A percentile compares a stretch with the other conserved stretches of the same genome.
Evolutionary conservation across 305 asterid species (phyloP).

Genomic region (Lippia alba): DNA sequence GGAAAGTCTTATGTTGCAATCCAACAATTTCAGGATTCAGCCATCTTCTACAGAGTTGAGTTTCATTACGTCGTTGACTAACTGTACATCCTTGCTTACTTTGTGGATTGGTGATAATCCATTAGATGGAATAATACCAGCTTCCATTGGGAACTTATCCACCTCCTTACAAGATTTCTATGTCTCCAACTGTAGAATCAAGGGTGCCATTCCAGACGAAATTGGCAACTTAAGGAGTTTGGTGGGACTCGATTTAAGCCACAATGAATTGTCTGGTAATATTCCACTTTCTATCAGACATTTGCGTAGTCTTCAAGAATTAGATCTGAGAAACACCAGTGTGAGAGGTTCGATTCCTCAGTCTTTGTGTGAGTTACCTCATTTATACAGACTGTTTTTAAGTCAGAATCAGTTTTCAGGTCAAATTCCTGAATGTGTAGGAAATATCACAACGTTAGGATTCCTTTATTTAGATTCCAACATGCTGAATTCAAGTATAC

Average conservation of each 20-base stretch:
- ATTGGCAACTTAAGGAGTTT: conserved; percentile 24
- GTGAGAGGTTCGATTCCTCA: background rate
- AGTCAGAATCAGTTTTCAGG: background rate
- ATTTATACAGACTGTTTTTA: background rate
- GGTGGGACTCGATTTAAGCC: background rate
- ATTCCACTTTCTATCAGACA: too few species aligned
- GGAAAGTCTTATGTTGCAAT: background rate
- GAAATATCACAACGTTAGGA: background rate
- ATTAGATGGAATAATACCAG: background rate
- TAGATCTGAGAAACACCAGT: background rate
- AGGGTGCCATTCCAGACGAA: conserved; percentile 32
- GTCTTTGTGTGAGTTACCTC: background rate
- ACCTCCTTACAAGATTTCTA: background rate
- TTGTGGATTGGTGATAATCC: background rate
- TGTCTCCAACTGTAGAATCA: conserved; percentile 1
- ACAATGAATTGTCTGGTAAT: conserved; percentile 10
- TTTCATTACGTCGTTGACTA: conserved; percentile 33
- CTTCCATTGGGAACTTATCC: background rate
- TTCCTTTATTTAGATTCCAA: background rate
- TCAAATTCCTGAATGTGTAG: background rate
- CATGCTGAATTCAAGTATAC: too few species aligned
- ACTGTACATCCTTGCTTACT: background rate
- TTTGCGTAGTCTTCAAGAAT: conserved; percentile 13
- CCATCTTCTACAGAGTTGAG: conserved; percentile 20
- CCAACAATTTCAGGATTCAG: conserved; percentile 25